phyloP scores from a whole-genome alignment of 2,329 filamentous ascomycete species.

The Arthrobotrys conoides region DNA sequence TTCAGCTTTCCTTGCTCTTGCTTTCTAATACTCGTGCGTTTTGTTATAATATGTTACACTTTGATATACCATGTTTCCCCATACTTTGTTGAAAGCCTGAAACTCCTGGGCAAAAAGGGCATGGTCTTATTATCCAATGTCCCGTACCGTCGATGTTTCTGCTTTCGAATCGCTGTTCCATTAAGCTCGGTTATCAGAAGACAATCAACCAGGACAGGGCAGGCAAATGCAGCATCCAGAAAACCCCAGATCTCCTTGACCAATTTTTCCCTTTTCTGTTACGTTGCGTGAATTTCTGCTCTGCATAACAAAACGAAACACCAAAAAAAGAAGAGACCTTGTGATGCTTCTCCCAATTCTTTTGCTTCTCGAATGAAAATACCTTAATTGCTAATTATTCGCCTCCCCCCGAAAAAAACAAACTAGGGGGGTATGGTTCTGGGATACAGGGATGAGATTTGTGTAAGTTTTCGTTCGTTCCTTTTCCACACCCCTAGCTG shows the following conservation, averaged over 20 bases:
- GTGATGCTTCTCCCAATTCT: constrained; percentile 21
- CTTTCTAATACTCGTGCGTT: neutral
- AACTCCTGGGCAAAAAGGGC: constrained; percentile 9
- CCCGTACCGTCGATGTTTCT: constrained; percentile 29
- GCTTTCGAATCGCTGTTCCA: constrained; percentile 21
- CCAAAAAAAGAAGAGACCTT: constrained; percentile 10
- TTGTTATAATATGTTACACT: constrained; percentile 17
- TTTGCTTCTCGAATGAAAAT: constrained; percentile 21
- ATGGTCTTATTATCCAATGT: constrained; percentile 53
- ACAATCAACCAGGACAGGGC: constrained; percentile 29
- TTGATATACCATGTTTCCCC: constrained; percentile 25
- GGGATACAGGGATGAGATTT: constrained; percentile 60
- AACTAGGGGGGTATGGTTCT: constrained; percentile 10
- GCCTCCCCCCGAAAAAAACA: constrained; percentile 20
- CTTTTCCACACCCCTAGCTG: constrained; percentile 19
- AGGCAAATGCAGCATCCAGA: constrained; percentile 5
- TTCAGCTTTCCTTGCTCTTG: neutral
- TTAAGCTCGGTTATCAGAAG: constrained; percentile 31
- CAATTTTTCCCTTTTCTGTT: constrained; percentile 4
- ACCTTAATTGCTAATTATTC: constrained; percentile 35
- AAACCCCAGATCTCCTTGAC: neutral
- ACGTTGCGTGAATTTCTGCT: constrained; percentile 45
- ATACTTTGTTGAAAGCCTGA: constrained; percentile 32
- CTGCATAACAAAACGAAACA: neutral
- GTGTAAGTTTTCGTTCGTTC: constrained; percentile 55